phyloP scores from a whole-genome alignment of 164 flowering plant genomes.

The Cinnamomum micranthum region DNA sequence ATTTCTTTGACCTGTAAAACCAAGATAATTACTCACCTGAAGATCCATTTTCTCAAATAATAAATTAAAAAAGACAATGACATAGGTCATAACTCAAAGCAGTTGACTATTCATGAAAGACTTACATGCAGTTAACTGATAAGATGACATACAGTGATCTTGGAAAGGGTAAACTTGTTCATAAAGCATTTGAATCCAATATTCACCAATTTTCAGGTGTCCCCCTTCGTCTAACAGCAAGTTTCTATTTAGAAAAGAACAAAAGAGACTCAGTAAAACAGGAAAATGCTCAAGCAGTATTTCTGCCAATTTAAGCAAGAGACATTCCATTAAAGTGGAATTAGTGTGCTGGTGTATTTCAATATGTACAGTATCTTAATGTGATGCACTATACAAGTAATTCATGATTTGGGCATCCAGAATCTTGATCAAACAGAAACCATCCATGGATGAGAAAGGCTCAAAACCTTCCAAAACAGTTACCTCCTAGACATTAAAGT shows the following conservation, averaged over 20 bases:
- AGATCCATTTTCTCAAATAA: neutral
- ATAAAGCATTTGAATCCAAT: constrained; percentile 62
- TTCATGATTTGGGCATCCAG: neutral
- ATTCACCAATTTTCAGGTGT: constrained; percentile 63
- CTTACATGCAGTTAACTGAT: neutral
- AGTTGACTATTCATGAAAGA: neutral
- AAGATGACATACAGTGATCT: constrained; percentile 19
- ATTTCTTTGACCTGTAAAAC: constrained; percentile 28
- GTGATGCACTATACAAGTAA: neutral
- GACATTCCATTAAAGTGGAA: neutral
- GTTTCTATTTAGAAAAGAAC: constrained; percentile 29
- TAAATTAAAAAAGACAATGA: too few species aligned
- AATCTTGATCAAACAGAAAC: neutral
- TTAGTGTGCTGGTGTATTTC: neutral
- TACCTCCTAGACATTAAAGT: neutral
- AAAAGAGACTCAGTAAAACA: neutral
- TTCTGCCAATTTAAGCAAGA: neutral
- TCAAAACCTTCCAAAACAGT: neutral
- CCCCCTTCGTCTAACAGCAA: constrained; percentile 54
- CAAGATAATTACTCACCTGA: neutral
- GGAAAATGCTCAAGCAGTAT: neutral
- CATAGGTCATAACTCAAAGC: neutral
- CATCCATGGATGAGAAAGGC: neutral
- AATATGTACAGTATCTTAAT: neutral
- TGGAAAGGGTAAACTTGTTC: constrained; percentile 27